Evolutionary conservation across 2,329 filamentous ascomycete species (phyloP), one percentile per base, ranked within the genome.

Genomic region (Fusarium sp.): DNA sequence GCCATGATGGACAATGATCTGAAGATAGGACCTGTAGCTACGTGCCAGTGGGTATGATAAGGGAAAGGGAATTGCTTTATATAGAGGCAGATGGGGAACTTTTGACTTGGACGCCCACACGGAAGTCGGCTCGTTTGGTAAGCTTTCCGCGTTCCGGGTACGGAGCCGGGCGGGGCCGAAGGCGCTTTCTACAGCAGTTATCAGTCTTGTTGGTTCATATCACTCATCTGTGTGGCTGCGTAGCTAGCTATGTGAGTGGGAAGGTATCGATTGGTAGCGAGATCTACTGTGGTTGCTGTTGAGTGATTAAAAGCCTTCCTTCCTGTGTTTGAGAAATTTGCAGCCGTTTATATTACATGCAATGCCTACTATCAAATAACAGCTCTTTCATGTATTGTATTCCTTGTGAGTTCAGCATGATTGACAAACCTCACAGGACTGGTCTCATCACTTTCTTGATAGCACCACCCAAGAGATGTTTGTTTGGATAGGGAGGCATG

Each of bases 1-100:
- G 62, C 47, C 77, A 79, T 78, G 63, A 36, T 62, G 46, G 42
- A 42, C 54, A 28, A n/a, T 41, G 9, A 15, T 41, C 2, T 38
- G 20, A 15, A n/a, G 16, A 36, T 3, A n/a, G 11, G 37, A 50
- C 9, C 10, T 4, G 3, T 8, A 18, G 15, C 15, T 28, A 45
- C 18, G 15, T 20, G 33, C n/a, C 23, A 38, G 33, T 9, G 15
- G 12, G 20, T 40, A 31, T 34, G 13, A 28, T 20, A 44, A 13
- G 20, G 41, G 16, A 13, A 36, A 61, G 47, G 34, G 34, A 16
- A 40, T 40, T 13, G 34, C 36, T 53, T 65, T 47, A 60, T 65
- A 59, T 65, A 62, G 37, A 45, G 33, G 20, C 40, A 23, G 47
- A 31, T 28, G 45, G 45, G 28, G 38, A 18, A 41, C 36, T 46